These are phyloP conservation scores for Ustilago hordei DNA, from an alignment of 1,284 basidiomycete species.

Conservation along the genomic window DNA sequence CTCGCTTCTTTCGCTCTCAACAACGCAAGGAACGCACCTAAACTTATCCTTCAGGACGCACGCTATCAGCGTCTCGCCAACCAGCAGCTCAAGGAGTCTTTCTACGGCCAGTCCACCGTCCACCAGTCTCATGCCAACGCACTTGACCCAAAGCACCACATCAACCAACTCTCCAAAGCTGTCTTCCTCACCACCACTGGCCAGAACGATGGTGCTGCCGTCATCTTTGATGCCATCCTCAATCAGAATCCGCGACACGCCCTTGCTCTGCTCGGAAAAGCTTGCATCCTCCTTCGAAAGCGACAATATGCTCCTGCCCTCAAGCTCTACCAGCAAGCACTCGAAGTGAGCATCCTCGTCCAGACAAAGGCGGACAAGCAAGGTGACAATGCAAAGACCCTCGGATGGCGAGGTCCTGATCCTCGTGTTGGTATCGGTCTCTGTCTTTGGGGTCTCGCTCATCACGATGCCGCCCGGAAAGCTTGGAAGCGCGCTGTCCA, in stretches of 20 bases:
- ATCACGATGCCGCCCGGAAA: conserved; percentile 60
- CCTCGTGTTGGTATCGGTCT: conserved; percentile 67
- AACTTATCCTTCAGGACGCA: conserved; percentile 61
- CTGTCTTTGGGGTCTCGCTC: conserved; percentile 63
- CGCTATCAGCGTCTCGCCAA: conserved; percentile 56
- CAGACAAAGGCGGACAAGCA: conserved; percentile 49
- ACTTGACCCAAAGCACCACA: conserved; percentile 51
- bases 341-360: conserved; percentile 54
- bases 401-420: conserved; percentile 62
- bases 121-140: conserved; percentile 40
- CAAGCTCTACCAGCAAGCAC: conserved; percentile 63
- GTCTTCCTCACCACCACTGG: conserved; percentile 51
- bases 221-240: conserved; percentile 56
- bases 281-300: conserved; percentile 61
- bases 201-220: conserved; percentile 51
- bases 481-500: conserved; percentile 66
- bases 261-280: conserved; percentile 65
- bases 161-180: conserved; percentile 53
- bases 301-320: conserved; percentile 60
- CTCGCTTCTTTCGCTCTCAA: conserved; percentile 56
- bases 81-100: conserved; percentile 46
- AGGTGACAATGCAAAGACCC: conserved; percentile 27
- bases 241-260: conserved; percentile 49
- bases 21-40: conserved; percentile 57
- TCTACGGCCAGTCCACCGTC: conserved; percentile 40